Evolutionary conservation across 164 flowering plant genomes (phyloP).

Genomic region (Brasenia schreberi): DNA sequence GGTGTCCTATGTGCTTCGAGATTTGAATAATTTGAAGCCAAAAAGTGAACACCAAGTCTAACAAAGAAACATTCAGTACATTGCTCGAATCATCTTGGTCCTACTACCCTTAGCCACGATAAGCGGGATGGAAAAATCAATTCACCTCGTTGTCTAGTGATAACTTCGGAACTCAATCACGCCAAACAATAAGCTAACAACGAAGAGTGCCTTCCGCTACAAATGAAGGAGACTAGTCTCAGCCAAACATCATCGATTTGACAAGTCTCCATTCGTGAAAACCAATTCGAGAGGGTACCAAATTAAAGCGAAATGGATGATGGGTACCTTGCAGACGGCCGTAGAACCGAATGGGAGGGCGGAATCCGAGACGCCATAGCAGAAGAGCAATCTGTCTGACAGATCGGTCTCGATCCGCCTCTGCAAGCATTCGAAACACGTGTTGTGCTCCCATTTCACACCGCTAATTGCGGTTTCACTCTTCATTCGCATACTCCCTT

Average conservation of each 20-base stretch:
- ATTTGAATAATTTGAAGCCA: too few relatives aligned
- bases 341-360: constrained; percentile 53
- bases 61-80: too few relatives aligned
- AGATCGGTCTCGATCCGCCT: constrained; percentile 46
- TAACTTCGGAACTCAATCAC: too few relatives aligned
- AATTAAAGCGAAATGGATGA: not conserved
- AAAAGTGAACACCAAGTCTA: too few relatives aligned
- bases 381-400: constrained; percentile 41
- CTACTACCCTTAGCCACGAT: too few relatives aligned
- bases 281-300: not conserved
- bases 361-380: constrained; percentile 53
- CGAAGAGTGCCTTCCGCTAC: not conserved
- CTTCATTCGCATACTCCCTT: not conserved
- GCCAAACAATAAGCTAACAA: too few relatives aligned
- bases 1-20: too few relatives aligned
- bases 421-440: constrained; percentile 62
- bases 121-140: not conserved
- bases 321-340: constrained; percentile 67
- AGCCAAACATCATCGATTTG: not conserved
- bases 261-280: too few relatives aligned
- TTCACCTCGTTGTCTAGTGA: not conserved
- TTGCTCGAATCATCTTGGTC: too few relatives aligned
- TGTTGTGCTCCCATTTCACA: not conserved
- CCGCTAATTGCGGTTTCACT: not conserved
- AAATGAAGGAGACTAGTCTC: not conserved